Evolutionary conservation across 1,284 basidiomycete genomes (phyloP).

Genomic region (Boletellus deceptivus): DNA sequence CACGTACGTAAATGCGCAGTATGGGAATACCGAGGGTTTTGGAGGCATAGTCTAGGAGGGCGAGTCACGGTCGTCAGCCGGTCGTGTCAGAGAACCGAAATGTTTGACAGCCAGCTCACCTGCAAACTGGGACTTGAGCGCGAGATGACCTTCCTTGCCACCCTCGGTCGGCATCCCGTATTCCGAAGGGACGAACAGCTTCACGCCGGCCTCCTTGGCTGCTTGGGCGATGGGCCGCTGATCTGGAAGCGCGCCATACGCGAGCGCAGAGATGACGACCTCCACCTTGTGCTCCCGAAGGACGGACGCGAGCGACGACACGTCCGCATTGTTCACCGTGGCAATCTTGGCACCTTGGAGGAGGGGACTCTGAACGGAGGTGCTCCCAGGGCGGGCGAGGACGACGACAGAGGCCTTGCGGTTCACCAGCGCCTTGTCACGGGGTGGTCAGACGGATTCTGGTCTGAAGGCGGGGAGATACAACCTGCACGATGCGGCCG

Average conservation of each 20-base stretch:
- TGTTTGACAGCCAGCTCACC: constrained; percentile 13
- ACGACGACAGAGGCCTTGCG: constrained; percentile 25
- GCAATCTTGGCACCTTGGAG: constrained; percentile 30
- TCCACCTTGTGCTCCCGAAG: constrained; percentile 35
- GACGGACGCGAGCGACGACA: constrained; percentile 27
- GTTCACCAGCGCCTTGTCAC: constrained; percentile 20
- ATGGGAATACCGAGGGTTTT: constrained; percentile 34
- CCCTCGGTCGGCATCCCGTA: constrained; percentile 35
- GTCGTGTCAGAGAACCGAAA: background rate
- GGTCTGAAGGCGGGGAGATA: background rate
- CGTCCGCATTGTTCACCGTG: constrained; percentile 34
- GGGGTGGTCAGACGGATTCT: background rate
- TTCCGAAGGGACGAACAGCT: constrained; percentile 41
- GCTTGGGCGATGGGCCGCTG: constrained; percentile 37
- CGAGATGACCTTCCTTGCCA: constrained; percentile 23
- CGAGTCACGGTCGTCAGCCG: background rate
- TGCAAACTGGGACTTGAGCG: constrained; percentile 25
- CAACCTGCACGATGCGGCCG: constrained; percentile 29
- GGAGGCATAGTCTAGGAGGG: constrained; percentile 23
- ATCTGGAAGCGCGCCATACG: constrained; percentile 21
- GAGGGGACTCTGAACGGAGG: constrained; percentile 16
- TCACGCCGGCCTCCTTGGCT: constrained; percentile 38
- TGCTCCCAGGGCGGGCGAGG: constrained; percentile 24
- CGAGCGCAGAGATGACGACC: constrained; percentile 36
- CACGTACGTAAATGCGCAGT: constrained; percentile 35